These are phyloP conservation scores for Hypericum androsaemum DNA, from an alignment of 345 rosid species.

Conservation along the genomic window DNA sequence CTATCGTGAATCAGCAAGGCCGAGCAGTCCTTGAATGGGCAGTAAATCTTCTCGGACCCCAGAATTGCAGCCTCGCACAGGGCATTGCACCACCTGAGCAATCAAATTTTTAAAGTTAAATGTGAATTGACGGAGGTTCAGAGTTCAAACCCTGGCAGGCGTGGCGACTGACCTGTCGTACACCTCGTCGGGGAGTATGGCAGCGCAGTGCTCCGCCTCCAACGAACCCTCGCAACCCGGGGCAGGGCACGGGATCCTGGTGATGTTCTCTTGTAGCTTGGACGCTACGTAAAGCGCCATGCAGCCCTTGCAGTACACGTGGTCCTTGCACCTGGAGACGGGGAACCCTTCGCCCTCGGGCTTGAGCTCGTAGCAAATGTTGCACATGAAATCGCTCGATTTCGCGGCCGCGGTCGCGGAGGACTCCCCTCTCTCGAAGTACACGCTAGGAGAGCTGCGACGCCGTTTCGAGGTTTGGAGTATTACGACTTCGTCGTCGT, in stretches of 20 bases:
- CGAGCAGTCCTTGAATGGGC: constrained; percentile 36
- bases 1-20: constrained; percentile 34
- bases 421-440: no score
- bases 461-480: no score
- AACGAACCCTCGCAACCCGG: constrained; percentile 20
- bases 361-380: constrained; percentile 41
- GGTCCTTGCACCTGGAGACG: constrained; percentile 34
- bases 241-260: constrained; percentile 26
- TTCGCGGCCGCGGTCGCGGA: no score
- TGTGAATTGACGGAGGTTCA: no score
- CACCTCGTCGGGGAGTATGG: constrained; percentile 33
- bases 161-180: constrained; percentile 12
- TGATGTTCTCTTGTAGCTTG: constrained; percentile 34
- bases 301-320: constrained; percentile 41
- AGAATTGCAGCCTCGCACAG: constrained; percentile 40
- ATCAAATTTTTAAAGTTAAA: no score
- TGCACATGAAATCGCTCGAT: constrained; percentile 25
- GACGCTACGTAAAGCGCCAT: constrained; percentile 34
- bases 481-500: no score
- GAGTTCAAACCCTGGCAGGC: no score
- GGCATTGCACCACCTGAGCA: constrained; percentile 31
- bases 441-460: neutral
- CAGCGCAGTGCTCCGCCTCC: constrained; percentile 29
- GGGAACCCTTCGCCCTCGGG: constrained; percentile 15
- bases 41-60: constrained; percentile 25